phyloP scores from a whole-genome alignment of 2,329 filamentous ascomycete genomes.

The Atkinsonella texensis region DNA sequence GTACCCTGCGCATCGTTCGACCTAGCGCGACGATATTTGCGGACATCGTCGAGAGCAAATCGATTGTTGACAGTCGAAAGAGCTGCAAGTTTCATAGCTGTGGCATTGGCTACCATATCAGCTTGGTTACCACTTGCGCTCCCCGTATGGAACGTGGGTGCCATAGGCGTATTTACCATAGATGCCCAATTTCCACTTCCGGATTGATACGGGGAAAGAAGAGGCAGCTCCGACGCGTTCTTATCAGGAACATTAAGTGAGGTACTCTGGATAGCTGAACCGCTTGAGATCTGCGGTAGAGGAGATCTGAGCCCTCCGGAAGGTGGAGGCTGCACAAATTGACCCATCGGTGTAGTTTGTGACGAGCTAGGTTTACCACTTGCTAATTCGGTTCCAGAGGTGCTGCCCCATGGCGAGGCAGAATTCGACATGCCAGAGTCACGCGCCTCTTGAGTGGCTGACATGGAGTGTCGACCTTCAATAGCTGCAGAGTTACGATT shows the following conservation, averaged over 20 bases:
- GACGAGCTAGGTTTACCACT: slow-evolving; percentile 65
- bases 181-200: slow-evolving; percentile 94
- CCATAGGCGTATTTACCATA: slow-evolving; percentile 96
- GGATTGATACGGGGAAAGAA: slow-evolving; percentile 73
- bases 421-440: slow-evolving; percentile 14
- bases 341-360: slow-evolving; percentile 71
- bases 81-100: slow-evolving; percentile 96
- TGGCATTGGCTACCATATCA: slow-evolving; percentile 97
- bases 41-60: slow-evolving; percentile 90
- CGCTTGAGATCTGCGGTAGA: slow-evolving; percentile 54
- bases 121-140: slow-evolving; percentile 55
- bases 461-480: slow-evolving; percentile 65
- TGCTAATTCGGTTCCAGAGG: slow-evolving; percentile 36
- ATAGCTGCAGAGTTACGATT: slow-evolving; percentile 83
- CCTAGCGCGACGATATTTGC: slow-evolving; percentile 84
- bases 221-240: slow-evolving; percentile 56
- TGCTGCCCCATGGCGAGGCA: slow-evolving; percentile 64
- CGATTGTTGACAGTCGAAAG: slow-evolving; percentile 97
- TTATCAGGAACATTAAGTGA: slow-evolving; percentile 62
- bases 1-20: slow-evolving; percentile 68
- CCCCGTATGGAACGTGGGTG: slow-evolving; percentile 60
- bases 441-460: slow-evolving; percentile 34
- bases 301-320: slow-evolving; percentile 69
- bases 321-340: slow-evolving; percentile 75
- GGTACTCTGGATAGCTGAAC: slow-evolving; percentile 68